Conservation (phyloP, 345 rosid species). For the Citrus glauca region DNA sequence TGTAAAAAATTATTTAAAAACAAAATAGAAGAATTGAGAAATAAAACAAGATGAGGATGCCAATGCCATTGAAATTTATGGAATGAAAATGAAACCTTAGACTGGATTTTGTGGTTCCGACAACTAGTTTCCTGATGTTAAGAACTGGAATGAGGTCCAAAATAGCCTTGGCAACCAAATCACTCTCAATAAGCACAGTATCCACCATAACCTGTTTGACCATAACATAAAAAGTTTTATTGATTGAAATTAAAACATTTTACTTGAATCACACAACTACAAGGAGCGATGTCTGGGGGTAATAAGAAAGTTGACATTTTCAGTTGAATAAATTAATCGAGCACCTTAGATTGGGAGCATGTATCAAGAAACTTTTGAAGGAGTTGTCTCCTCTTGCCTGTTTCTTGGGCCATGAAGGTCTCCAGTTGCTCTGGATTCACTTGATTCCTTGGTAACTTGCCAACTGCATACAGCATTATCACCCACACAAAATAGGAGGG, state of each 20-base stretch:
- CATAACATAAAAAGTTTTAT: too few species aligned
- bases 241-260: too few species aligned
- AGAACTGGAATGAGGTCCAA: slow-evolving; percentile 68
- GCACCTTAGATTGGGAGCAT: slow-evolving; percentile 59
- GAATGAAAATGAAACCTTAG: slow-evolving; percentile 36
- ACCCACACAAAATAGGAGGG: not conserved
- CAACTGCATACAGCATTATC: slow-evolving; percentile 38
- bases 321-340: not conserved
- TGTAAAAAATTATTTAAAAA: too few species aligned
- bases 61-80: not conserved
- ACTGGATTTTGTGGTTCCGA: slow-evolving; percentile 64
- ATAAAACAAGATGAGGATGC: not conserved
- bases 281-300: too few species aligned
- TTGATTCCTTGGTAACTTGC: slow-evolving; percentile 53
- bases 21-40: not conserved
- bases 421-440: slow-evolving; percentile 61
- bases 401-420: slow-evolving; percentile 54
- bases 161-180: slow-evolving; percentile 61
- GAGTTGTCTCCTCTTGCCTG: slow-evolving; percentile 51
- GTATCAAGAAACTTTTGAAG: slow-evolving; percentile 46
- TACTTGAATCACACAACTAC: too few species aligned
- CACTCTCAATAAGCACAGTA: slow-evolving; percentile 73
- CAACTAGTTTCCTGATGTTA: slow-evolving; percentile 65
- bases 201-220: slow-evolving; percentile 1
- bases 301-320: too few species aligned